Conservation (phyloP, 768 basidiomycete genomes). For the Phlebiopsis flavidoalba region DNA sequence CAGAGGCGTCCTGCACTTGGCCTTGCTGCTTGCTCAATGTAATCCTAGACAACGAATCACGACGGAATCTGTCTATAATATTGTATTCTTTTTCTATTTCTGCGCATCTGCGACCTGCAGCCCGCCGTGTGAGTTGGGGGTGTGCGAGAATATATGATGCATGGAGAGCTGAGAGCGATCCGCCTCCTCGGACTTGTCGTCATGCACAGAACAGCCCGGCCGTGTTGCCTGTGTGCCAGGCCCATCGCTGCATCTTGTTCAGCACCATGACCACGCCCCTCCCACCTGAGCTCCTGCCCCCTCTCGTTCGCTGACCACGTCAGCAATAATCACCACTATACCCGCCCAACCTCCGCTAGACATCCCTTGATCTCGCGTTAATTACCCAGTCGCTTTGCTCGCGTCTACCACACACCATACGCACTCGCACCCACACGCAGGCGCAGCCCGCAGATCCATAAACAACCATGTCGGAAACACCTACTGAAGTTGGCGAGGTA, state of each 20-base stretch:
- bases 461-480: slow-evolving; percentile 7
- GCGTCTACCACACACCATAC: not conserved
- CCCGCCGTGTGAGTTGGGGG: not conserved
- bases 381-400: not conserved
- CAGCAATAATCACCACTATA: not conserved
- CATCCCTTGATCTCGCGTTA: not conserved
- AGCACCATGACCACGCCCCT: not conserved
- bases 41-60: slow-evolving; percentile 6
- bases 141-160: not conserved
- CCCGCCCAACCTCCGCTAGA: not conserved
- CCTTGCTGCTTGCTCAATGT: not conserved
- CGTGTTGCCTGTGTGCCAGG: slow-evolving; percentile 1
- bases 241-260: not conserved
- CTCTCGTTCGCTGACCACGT: not conserved
- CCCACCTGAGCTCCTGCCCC: not conserved
- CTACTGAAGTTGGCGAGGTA: slow-evolving; percentile 11
- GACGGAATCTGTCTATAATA: not conserved
- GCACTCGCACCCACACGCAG: not conserved
- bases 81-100: not conserved
- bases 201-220: slow-evolving; percentile 2
- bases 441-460: not conserved
- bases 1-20: not conserved
- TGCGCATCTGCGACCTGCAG: not conserved
- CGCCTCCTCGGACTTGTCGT: not conserved
- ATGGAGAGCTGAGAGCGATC: not conserved